Evolutionary conservation across 2,329 filamentous ascomycete species (phyloP), one percentile per base, ranked within the genome.

Genomic region (Zymoseptoria crescenta): DNA sequence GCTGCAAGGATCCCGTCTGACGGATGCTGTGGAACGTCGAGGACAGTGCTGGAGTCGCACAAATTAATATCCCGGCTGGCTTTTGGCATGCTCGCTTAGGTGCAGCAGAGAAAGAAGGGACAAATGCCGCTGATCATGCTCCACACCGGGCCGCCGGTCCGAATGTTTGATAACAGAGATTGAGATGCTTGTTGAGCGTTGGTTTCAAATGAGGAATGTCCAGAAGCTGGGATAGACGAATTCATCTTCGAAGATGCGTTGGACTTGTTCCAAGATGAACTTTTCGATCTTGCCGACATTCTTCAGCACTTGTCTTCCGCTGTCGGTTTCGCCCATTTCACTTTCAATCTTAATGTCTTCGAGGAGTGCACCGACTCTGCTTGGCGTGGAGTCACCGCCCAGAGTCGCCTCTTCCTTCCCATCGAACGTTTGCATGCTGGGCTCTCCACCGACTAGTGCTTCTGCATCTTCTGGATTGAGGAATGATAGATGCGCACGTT

Each of bases 231-330:
- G 94, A 76, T 96, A 97, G 62, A 97, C 92, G 76, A 97, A 94
- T 74, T 99, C 94, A 72, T 97, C 94, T 75, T 99, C 94, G 70
- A 99, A 97, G 68, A 99, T 97, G 70, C 91, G 84, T 72, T 93
- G 86, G 62, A 99, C 94, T 75, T 97, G 93, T 73, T 97, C 93
- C 60, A 99, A 80, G 58, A 99, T 91, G 73, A 99, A 99, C 69
- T 91, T 88, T 78, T 99, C 94, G 59, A 99, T 94, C 80, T 99
- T 99, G 60, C 94, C 93, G 54, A 99, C 93, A 73, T 99, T 99
- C 80, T 96, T 97, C 61, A 99, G 77, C 52, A 93, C 94, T 77
- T 96, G 93, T 76, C 94, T 96, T 27, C 91, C 90, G 61, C 88
- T 87, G 69, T 95, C 91, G 65, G 91, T 86, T 73, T 94, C 87